Percentiles rank a stretch among this genome's conserved stretches.
Evolutionary conservation across 2,329 filamentous ascomycete genomes (phyloP).

Genomic region (Taxawa tesnikishii): DNA sequence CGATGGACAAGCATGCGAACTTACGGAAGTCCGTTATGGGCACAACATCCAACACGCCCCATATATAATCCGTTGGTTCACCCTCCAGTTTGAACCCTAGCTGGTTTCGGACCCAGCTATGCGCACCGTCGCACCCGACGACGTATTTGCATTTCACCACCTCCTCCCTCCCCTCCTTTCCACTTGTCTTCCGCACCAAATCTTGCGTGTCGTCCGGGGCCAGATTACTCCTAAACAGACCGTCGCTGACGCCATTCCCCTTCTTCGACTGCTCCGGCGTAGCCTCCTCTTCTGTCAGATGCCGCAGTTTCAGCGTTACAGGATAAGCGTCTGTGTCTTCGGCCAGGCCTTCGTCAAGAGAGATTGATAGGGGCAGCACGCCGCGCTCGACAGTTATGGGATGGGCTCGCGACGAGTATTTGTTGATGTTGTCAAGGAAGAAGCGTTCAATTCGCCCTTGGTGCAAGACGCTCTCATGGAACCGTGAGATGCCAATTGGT

Average conservation of each 20-base stretch:
- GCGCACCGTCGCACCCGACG: constrained; percentile 13
- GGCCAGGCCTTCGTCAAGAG: constrained; percentile 37
- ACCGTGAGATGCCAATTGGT: constrained; percentile 49
- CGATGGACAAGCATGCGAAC: too few species aligned
- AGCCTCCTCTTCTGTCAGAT: constrained; percentile 44
- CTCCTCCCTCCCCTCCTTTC: constrained; percentile 9
- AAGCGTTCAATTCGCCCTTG: constrained; percentile 57
- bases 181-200: constrained; percentile 7
- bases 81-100: constrained; percentile 11
- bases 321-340: constrained; percentile 43
- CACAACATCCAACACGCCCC: constrained; percentile 11
- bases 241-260: constrained; percentile 26
- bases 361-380: constrained; percentile 42
- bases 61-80: constrained; percentile 9
- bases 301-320: constrained; percentile 45
- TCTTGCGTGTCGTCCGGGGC: constrained; percentile 7
- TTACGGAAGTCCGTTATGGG: constrained; percentile 8
- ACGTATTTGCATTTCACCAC: constrained; percentile 12
- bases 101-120: constrained; percentile 8
- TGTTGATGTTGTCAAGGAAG: constrained; percentile 16
- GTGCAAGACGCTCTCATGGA: constrained; percentile 53
- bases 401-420: too few species aligned
- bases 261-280: constrained; percentile 30
- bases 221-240: constrained; percentile 45
- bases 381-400: constrained; percentile 46